A percentile compares a stretch with the other conserved stretches of the same genome.
Conservation (phyloP, 2,329 filamentous ascomycete species). For the Rosellinia necatrix region DNA sequence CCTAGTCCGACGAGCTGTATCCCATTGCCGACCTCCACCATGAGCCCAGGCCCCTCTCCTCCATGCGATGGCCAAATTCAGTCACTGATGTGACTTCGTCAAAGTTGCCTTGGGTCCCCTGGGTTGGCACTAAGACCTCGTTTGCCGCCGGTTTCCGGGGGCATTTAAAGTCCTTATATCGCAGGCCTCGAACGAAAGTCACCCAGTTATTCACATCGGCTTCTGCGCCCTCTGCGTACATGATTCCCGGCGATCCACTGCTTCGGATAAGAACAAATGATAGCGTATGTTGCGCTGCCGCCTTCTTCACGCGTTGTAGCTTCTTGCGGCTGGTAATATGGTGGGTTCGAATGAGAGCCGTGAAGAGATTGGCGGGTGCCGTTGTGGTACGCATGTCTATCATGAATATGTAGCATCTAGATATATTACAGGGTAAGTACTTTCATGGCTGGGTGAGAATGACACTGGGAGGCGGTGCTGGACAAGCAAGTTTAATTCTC, state of each 20-base stretch:
- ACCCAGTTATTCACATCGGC: constrained; percentile 66
- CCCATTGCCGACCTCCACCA: constrained; percentile 77
- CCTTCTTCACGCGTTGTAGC: constrained; percentile 62
- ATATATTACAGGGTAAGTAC: background rate
- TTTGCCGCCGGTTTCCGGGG: constrained; percentile 53
- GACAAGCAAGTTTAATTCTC: no score
- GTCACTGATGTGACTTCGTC: constrained; percentile 67
- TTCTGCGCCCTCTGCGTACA: constrained; percentile 71
- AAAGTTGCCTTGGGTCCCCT: constrained; percentile 40
- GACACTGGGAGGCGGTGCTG: no score
- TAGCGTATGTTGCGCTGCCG: constrained; percentile 62
- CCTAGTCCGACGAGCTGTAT: constrained; percentile 39
- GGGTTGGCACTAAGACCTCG: constrained; percentile 20
- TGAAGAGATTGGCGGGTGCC: constrained; percentile 36
- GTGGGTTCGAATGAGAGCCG: constrained; percentile 74
- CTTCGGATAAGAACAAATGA: constrained; percentile 69
- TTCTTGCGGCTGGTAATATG: constrained; percentile 84
- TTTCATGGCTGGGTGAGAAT: background rate
- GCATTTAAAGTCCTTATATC: constrained; percentile 76
- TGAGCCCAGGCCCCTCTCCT: constrained; percentile 57
- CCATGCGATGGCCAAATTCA: constrained; percentile 67
- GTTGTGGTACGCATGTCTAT: constrained; percentile 9
- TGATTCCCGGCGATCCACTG: constrained; percentile 73
- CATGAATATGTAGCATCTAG: background rate
- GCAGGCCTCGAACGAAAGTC: constrained; percentile 62